A percentile compares a stretch with the other conserved stretches of the same genome.
Conservation (phyloP, 2,329 filamentous ascomycete genomes). For the Hypomyces perniciosus region DNA sequence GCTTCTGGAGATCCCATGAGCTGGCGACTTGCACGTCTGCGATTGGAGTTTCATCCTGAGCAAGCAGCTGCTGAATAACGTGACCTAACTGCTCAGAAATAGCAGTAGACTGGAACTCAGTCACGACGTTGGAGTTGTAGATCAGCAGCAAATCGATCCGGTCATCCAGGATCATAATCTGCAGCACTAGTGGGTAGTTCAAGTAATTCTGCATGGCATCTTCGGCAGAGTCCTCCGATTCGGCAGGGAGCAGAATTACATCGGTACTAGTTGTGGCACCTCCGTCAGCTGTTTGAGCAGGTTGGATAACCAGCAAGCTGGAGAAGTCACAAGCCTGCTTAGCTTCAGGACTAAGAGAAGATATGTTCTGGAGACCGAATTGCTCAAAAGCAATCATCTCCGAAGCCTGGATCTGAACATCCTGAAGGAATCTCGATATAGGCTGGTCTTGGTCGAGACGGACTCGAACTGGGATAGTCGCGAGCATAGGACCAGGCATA, state of each 20-base stretch:
- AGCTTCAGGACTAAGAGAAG: conserved; percentile 9
- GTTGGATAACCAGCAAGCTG: conserved; percentile 12
- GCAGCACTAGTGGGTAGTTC: conserved; percentile 7
- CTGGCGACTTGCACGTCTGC: not conserved
- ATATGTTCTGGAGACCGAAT: conserved; percentile 25
- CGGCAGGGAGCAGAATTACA: not conserved
- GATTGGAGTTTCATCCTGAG: not conserved
- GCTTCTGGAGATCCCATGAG: conserved; percentile 7
- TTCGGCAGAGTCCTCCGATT: not conserved
- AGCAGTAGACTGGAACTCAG: not conserved
- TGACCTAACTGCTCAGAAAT: conserved; percentile 5
- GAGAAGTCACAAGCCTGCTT: conserved; percentile 12
- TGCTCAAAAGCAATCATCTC: conserved; percentile 23
- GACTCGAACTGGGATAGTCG: conserved; percentile 7
- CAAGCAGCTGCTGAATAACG: not conserved
- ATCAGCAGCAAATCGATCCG: not conserved
- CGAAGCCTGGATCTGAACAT: conserved; percentile 19
- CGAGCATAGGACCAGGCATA: conserved; percentile 10
- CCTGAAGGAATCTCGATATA: conserved; percentile 10
- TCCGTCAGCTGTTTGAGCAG: not conserved
- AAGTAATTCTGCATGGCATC: conserved; percentile 8
- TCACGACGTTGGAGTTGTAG: conserved; percentile 4
- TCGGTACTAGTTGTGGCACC: not conserved
- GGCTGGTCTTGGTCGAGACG: conserved; percentile 7
- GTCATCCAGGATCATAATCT: not conserved